Conservation (phyloP, 768 basidiomycete species). For the Boletus bicolor region DNA sequence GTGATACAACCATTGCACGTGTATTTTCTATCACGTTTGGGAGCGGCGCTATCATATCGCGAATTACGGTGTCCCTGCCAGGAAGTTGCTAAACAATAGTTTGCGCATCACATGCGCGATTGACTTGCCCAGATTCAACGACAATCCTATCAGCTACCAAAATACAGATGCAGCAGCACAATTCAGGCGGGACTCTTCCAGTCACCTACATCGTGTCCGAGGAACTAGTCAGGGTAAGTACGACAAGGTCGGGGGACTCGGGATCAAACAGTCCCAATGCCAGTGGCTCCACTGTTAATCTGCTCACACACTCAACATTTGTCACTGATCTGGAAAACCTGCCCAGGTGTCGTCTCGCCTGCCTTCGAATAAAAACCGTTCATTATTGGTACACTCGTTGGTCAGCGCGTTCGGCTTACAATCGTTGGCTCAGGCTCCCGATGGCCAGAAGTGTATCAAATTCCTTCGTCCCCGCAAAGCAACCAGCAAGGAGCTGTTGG, state of each 20-base stretch:
- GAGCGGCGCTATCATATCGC: background rate
- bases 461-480: constrained; percentile 56
- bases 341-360: constrained; percentile 50
- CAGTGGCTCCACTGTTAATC: background rate
- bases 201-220: constrained; percentile 56
- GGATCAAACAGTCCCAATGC: background rate
- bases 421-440: constrained; percentile 22
- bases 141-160: background rate
- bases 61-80: background rate
- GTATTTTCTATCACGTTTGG: background rate
- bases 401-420: constrained; percentile 52
- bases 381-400: constrained; percentile 63
- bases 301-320: background rate
- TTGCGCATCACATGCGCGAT: no score
- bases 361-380: constrained; percentile 67
- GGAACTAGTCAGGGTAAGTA: constrained; percentile 50
- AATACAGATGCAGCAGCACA: constrained; percentile 11
- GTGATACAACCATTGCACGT: background rate
- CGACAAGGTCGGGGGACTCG: background rate
- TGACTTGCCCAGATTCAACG: background rate
- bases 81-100: background rate
- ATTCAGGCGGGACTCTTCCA: background rate
- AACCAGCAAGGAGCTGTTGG: constrained; percentile 50
- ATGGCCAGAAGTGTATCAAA: constrained; percentile 31
- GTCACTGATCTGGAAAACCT: background rate